A percentile compares a stretch with the other conserved stretches of the same genome.
These are phyloP conservation scores for Tulasnella sp. DNA, from an alignment of 768 basidiomycete genomes.

Conservation along the genomic window DNA sequence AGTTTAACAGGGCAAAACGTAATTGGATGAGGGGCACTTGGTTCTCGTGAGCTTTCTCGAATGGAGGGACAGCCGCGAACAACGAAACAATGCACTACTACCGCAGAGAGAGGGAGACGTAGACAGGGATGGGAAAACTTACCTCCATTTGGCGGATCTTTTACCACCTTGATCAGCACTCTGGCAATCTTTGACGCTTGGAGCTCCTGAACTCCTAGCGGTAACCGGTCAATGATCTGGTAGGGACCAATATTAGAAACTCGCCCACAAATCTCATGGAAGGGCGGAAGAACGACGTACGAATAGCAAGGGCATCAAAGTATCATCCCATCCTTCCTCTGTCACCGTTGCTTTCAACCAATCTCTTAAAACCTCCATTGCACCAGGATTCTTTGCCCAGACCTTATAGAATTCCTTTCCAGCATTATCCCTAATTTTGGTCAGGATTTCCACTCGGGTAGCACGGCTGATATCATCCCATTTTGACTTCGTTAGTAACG, in stretches of 20 bases:
- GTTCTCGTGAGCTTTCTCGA: conserved; percentile 5
- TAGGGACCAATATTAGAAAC: neutral
- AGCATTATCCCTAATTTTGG: conserved; percentile 76
- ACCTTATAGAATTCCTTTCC: conserved; percentile 84
- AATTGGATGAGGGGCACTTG: neutral
- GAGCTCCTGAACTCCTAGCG: conserved; percentile 64
- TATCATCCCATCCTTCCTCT: conserved; percentile 53
- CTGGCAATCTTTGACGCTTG: conserved; percentile 74
- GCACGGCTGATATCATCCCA: conserved; percentile 57
- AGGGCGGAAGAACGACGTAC: conserved; percentile 47
- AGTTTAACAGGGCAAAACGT: neutral
- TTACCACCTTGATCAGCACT: conserved; percentile 68
- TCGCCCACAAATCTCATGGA: conserved; percentile 2
- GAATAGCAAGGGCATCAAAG: conserved; percentile 81
- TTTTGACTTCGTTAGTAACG: conserved; percentile 40
- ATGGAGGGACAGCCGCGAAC: neutral
- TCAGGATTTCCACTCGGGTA: conserved; percentile 70
- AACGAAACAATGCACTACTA: neutral
- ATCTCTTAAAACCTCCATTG: conserved; percentile 73
- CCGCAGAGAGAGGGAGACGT: neutral
- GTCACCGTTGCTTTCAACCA: conserved; percentile 72
- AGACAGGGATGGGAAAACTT: conserved; percentile 43
- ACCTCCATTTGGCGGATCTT: conserved; percentile 74
- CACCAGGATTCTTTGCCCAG: conserved; percentile 71
- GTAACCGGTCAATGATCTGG: conserved; percentile 80